Percentiles rank a stretch among this genome's conserved stretches.
phyloP scores from a whole-genome alignment of 1,284 basidiomycete species.

The Rhodotorula sp. region DNA sequence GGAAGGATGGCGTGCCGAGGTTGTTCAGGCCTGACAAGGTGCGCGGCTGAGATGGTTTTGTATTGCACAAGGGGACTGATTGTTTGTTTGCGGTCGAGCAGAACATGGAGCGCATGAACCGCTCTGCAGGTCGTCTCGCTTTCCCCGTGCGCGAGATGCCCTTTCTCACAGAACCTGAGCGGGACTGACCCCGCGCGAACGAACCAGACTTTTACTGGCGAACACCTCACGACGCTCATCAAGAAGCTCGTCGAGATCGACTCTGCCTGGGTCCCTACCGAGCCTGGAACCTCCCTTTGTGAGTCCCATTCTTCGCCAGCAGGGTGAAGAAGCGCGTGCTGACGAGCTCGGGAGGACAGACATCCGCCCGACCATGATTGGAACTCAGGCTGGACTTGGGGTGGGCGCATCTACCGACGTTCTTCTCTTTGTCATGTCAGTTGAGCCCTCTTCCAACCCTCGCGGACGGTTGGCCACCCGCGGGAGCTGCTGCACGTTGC shows the following conservation, averaged over 20 bases:
- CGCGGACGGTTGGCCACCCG: neutral
- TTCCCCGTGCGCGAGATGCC: conserved; percentile 54
- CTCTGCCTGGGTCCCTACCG: conserved; percentile 87
- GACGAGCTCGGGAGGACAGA: conserved; percentile 5
- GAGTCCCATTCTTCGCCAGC: neutral
- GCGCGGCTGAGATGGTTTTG: neutral
- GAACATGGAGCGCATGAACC: conserved; percentile 84
- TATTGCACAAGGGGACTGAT: no score
- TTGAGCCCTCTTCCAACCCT: conserved; percentile 60
- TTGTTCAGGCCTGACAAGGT: conserved; percentile 90
- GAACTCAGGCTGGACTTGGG: conserved; percentile 84
- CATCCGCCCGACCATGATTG: conserved; percentile 73
- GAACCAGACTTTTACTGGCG: conserved; percentile 70
- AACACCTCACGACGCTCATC: conserved; percentile 75
- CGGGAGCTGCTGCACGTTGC: neutral
- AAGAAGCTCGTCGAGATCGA: conserved; percentile 87
- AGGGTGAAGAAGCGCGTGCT: neutral
- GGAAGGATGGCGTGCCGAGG: conserved; percentile 72
- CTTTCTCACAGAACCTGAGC: rapidly evolving
- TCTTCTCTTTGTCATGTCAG: conserved; percentile 83
- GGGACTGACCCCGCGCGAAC: neutral
- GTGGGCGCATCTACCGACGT: conserved; percentile 85
- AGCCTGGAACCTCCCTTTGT: conserved; percentile 72
- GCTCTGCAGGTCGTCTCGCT: conserved; percentile 63
- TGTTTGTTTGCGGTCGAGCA: neutral